These are phyloP conservation scores for Davidsoniella virescens DNA, from an alignment of 2,329 filamentous ascomycete species.

Conservation along the genomic window DNA sequence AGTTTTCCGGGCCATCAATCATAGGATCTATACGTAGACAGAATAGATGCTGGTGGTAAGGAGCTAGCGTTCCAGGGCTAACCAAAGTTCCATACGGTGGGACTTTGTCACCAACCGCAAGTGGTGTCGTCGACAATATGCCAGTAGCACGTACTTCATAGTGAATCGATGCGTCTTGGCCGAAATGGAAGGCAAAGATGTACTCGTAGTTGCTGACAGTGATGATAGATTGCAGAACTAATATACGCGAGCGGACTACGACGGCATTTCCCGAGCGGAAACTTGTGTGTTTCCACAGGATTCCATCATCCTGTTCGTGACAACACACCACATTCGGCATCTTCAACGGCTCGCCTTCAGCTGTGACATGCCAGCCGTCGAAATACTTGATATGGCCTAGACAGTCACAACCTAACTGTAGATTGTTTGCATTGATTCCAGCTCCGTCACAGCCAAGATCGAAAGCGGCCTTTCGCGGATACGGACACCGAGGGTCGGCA, in stretches of 20 bases:
- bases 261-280: slow-evolving; percentile 42
- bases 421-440: slow-evolving; percentile 49
- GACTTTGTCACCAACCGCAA: slow-evolving; percentile 35
- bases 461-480: slow-evolving; percentile 52
- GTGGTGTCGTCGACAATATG: slow-evolving; percentile 29
- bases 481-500: slow-evolving; percentile 45
- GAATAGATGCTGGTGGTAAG: slow-evolving; percentile 55
- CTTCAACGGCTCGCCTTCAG: slow-evolving; percentile 19
- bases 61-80: slow-evolving; percentile 42
- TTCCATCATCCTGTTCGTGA: slow-evolving; percentile 32
- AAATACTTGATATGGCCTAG: slow-evolving; percentile 42
- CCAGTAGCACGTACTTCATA: slow-evolving; percentile 25
- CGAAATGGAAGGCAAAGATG: slow-evolving; percentile 29
- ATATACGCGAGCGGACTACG: slow-evolving; percentile 39
- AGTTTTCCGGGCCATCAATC: slow-evolving; percentile 42
- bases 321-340: slow-evolving; percentile 23
- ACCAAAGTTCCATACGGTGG: slow-evolving; percentile 45
- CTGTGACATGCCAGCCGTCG: slow-evolving; percentile 20
- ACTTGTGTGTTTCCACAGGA: slow-evolving; percentile 49
- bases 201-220: slow-evolving; percentile 53
- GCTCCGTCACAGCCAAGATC: slow-evolving; percentile 53
- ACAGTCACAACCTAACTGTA: slow-evolving; percentile 50
- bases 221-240: slow-evolving; percentile 48
- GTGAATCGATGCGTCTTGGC: slow-evolving; percentile 31
- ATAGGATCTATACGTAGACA: slow-evolving; percentile 48